These are phyloP conservation scores for Phytopythium chamaehyphon DNA, from an alignment of 352 stramenopile genomes.

Conservation along the genomic window DNA sequence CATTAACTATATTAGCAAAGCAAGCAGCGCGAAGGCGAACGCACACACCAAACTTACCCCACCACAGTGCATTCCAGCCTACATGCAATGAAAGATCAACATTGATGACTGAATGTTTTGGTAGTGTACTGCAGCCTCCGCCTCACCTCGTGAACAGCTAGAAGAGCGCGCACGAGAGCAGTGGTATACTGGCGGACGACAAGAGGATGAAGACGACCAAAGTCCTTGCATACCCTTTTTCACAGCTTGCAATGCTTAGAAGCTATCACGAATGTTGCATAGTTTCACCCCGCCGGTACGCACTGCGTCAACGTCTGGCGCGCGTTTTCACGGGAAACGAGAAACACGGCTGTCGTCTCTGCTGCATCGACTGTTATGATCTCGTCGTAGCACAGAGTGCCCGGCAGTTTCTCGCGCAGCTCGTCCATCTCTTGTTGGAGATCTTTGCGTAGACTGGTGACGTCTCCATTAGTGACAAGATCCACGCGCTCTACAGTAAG, in stretches of 20 bases:
- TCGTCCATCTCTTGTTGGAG: slow-evolving; percentile 14
- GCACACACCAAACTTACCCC: slow-evolving; percentile 40
- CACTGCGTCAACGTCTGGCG: slow-evolving; percentile 4
- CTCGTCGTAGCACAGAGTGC: slow-evolving; percentile 22
- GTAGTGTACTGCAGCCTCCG: no score
- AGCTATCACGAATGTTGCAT: not conserved
- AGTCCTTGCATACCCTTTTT: slow-evolving; percentile 24
- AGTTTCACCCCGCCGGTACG: not conserved
- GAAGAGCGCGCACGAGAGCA: slow-evolving; percentile 21
- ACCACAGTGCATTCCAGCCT: slow-evolving; percentile 23
- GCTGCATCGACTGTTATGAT: not conserved
- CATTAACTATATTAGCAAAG: no score
- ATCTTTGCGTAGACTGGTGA: slow-evolving; percentile 1
- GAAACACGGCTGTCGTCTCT: not conserved
- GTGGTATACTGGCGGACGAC: slow-evolving; percentile 28
- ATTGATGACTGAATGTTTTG: no score
- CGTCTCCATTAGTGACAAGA: slow-evolving; percentile 3
- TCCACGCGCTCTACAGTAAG: slow-evolving; percentile 24
- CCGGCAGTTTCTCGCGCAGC: not conserved
- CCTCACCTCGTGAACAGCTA: slow-evolving; percentile 30
- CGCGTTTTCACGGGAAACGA: not conserved
- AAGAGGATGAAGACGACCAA: slow-evolving; percentile 33
- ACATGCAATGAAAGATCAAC: not conserved
- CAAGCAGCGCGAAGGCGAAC: no score
- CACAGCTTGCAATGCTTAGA: not conserved